Percentiles rank a stretch among this genome's conserved stretches.
Conservation (phyloP, 202 grass and related monocot genomes). For the Hordeum pubiflorum region DNA sequence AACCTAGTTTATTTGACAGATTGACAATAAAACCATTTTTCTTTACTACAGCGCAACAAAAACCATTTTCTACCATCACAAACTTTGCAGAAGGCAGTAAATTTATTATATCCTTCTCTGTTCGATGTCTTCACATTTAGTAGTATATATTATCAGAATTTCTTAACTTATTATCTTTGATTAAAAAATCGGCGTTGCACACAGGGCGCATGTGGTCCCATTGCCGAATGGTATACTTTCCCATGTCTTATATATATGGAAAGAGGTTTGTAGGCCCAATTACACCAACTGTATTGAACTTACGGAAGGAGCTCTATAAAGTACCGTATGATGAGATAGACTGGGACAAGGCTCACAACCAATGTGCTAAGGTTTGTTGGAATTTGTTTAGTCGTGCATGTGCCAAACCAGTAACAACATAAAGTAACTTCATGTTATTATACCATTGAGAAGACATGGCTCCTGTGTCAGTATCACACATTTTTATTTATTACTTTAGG, state of each 20-base stretch:
- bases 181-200: background rate
- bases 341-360: constrained; percentile 72
- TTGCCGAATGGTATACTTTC: constrained; percentile 92
- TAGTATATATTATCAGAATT: background rate
- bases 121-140: background rate
- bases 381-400: background rate
- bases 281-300: constrained; percentile 42
- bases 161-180: background rate
- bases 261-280: constrained; percentile 73
- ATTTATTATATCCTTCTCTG: background rate
- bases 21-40: background rate
- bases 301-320: constrained; percentile 69
- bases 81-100: background rate
- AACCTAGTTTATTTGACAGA: background rate
- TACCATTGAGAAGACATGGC: background rate
- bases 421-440: background rate
- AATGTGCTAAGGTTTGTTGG: constrained; percentile 62
- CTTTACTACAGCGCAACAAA: too few relatives aligned
- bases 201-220: constrained; percentile 89
- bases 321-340: constrained; percentile 55
- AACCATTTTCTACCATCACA: background rate
- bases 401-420: background rate
- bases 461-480: background rate
- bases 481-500: background rate
- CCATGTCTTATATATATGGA: constrained; percentile 93